phyloP scores from a whole-genome alignment of 2,329 filamentous ascomycete species.

The Aspergillus unguis region DNA sequence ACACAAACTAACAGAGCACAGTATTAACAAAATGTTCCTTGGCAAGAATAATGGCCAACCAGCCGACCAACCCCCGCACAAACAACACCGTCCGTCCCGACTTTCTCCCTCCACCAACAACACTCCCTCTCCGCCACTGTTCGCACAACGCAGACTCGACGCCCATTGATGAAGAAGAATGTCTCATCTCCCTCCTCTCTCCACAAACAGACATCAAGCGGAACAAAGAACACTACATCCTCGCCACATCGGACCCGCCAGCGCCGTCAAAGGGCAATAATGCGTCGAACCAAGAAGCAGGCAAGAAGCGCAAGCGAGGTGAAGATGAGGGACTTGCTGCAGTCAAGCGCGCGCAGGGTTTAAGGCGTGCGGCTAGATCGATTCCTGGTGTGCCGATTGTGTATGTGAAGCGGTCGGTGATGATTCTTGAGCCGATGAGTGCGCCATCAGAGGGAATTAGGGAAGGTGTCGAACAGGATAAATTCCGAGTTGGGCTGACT shows the following conservation, averaged over 20 bases:
- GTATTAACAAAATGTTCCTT: conserved; percentile 71
- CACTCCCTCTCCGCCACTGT: conserved; percentile 46
- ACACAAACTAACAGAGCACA: conserved; percentile 35
- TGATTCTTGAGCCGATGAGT: conserved; percentile 50
- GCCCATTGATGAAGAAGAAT: conserved; percentile 44
- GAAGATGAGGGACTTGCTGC: conserved; percentile 32
- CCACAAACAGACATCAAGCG: conserved; percentile 37
- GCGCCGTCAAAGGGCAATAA: conserved; percentile 20
- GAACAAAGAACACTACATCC: conserved; percentile 49
- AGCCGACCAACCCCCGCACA: conserved; percentile 39
- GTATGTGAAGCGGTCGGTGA: conserved; percentile 51
- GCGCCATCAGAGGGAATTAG: conserved; percentile 41
- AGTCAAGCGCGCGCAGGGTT: conserved; percentile 28
- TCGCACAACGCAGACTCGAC: conserved; percentile 43
- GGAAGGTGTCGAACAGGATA: conserved; percentile 45
- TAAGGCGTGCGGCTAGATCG: conserved; percentile 40
- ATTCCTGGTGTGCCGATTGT: conserved; percentile 50
- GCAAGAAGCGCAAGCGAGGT: conserved; percentile 33
- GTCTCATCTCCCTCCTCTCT: conserved; percentile 44
- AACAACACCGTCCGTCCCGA: conserved; percentile 39
- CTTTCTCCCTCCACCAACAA: conserved; percentile 45
- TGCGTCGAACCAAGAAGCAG: conserved; percentile 15
- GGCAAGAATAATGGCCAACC: conserved; percentile 41
- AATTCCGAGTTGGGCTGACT: conserved; percentile 46
- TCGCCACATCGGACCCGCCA: conserved; percentile 43